phyloP scores from a whole-genome alignment of 2,329 filamentous ascomycete genomes.

The Xylaria sp. region DNA sequence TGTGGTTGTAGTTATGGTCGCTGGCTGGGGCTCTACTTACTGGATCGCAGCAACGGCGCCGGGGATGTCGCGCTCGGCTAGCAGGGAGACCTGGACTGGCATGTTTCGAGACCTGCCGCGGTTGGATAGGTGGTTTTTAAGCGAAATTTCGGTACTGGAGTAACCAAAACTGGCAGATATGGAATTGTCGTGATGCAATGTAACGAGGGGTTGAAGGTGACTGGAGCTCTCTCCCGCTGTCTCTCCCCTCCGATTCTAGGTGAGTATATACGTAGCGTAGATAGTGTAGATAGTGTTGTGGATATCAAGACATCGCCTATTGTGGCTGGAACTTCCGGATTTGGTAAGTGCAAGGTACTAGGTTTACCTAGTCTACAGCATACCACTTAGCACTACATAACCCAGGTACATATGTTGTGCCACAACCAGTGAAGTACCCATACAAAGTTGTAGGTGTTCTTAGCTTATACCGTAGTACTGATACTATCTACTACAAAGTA shows the following conservation, averaged over 20 bases:
- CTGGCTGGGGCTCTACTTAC: constrained; percentile 39
- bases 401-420: neutral
- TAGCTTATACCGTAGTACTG: too few relatives aligned
- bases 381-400: too few relatives aligned
- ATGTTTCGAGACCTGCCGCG: constrained; percentile 35
- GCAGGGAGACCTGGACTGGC: constrained; percentile 45
- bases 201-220: constrained; percentile 15
- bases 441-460: too few relatives aligned
- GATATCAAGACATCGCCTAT: neutral
- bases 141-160: constrained; percentile 11
- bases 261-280: neutral
- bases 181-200: constrained; percentile 30
- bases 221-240: neutral
- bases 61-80: constrained; percentile 49
- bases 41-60: constrained; percentile 49
- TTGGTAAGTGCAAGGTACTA: constrained; percentile 7
- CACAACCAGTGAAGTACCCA: neutral
- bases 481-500: too few relatives aligned
- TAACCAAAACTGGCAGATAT: constrained; percentile 29
- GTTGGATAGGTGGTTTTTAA: neutral
- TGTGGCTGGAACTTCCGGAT: constrained; percentile 17
- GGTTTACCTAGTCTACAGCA: neutral
- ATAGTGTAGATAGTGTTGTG: too few relatives aligned
- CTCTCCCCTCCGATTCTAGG: neutral
- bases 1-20: neutral